Evolutionary conservation across 345 rosid genomes (phyloP), one percentile per base, ranked within the genome.

Genomic region (Erodium maritimum): DNA sequence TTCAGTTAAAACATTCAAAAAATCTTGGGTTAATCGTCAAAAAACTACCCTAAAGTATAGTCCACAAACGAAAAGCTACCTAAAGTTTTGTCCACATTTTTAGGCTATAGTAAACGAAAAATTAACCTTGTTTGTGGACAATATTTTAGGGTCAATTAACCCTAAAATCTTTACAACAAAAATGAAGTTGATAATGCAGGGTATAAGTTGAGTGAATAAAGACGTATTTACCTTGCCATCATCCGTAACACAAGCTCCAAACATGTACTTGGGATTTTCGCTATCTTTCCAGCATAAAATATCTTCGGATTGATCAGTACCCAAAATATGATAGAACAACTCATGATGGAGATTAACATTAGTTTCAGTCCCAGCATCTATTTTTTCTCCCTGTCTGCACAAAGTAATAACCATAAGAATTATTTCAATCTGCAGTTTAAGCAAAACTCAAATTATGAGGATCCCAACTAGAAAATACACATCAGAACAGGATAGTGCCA

Each of bases 311-410:
- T 93, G 99, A 69, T 79, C 77, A 0, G 82, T 78, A 33, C 94
- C 95, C 23, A 87, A 56, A 46, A 87, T 78, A 78, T 93, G 99
- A 71, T 93, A 93, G 72, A 75, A 87, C 17, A 87, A 14, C 73
- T 87, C 84, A 1, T 93, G 94, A 70, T 85, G 69, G 64, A 93
- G 88, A 68, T 85, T 93, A 25, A 94, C 59, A 63, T 80, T 79
- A 19, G 95, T 93, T 85, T 89, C 96, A 23, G 88, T 89, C 52
- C 96, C 99, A 61, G 95, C 96, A 85, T 93, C 99, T 46, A 86
- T 55, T 19, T 69, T 61, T 63, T 78, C 89, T 65, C 86, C 94
- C 68, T 84, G 88, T 71, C 99, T 93, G 65, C 71, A 80, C 4
- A 17, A 70, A 21, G n/a, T n/a, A n/a, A 29, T 34, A 55, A 52